These are phyloP conservation scores for Thymus mandschuricus DNA, from an alignment of 257 asterid genomes.

Conservation along the genomic window DNA sequence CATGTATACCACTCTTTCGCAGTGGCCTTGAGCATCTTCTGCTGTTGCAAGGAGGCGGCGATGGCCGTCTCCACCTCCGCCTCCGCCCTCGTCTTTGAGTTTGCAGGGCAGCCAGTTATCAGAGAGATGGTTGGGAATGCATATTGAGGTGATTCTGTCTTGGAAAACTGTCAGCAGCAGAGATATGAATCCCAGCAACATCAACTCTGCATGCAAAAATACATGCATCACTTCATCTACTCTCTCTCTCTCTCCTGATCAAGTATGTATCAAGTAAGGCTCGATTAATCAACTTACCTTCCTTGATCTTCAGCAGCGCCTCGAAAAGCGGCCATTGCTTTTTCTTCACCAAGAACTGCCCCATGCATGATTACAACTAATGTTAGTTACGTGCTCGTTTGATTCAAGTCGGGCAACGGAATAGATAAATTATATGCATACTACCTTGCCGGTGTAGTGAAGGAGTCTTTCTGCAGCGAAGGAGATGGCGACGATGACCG, in stretches of 20 bases:
- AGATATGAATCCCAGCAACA: constrained; percentile 72
- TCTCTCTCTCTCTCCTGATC: neutral
- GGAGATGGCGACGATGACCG: constrained; percentile 63
- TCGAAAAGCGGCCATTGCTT: constrained; percentile 60
- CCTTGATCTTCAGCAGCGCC: constrained; percentile 66
- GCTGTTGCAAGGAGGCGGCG: constrained; percentile 50
- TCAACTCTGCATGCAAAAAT: constrained; percentile 51
- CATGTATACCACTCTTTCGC: constrained; percentile 40
- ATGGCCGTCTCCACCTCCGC: neutral
- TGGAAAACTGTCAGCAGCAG: constrained; percentile 56
- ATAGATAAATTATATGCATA: too few relatives aligned
- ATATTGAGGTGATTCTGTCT: constrained; percentile 42
- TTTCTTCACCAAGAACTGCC: constrained; percentile 57
- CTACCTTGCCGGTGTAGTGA: constrained; percentile 67
- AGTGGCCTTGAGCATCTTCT: constrained; percentile 33
- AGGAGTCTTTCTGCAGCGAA: constrained; percentile 56
- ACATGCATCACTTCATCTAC: neutral
- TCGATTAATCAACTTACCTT: constrained; percentile 39
- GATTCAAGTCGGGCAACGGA: neutral
- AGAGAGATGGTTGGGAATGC: constrained; percentile 46
- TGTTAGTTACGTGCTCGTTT: too few relatives aligned
- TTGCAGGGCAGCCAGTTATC: constrained; percentile 59
- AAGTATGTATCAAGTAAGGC: too few relatives aligned
- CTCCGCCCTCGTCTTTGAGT: constrained; percentile 5
- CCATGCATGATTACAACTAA: neutral